Conservation (phyloP, 768 basidiomycete species). For the Boletus rubropictus region DNA sequence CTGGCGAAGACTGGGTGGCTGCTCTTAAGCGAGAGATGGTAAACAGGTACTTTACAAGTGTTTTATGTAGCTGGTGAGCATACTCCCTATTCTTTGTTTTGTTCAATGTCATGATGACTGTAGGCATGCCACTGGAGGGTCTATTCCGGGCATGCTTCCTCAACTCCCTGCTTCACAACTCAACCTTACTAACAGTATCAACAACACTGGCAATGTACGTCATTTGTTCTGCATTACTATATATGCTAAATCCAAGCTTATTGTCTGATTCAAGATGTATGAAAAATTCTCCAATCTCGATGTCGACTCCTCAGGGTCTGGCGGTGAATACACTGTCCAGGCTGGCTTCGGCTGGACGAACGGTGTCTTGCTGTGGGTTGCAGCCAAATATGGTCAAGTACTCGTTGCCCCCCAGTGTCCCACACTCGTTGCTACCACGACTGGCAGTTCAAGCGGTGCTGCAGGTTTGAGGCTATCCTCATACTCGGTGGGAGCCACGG, state of each 20-base stretch:
- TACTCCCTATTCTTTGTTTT: background rate
- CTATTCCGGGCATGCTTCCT: conserved; percentile 63
- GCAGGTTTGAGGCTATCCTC: background rate
- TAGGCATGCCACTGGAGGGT: conserved; percentile 86
- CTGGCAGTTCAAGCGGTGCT: conserved; percentile 5
- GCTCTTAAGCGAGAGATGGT: conserved; percentile 66
- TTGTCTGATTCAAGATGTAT: conserved; percentile 54
- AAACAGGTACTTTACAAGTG: conserved; percentile 78
- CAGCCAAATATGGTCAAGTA: conserved; percentile 55
- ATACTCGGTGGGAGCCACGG: background rate
- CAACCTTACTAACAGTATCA: conserved; percentile 58
- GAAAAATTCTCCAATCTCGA: conserved; percentile 82
- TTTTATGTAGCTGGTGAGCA: conserved; percentile 81
- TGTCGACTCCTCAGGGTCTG: conserved; percentile 70
- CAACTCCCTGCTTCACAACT: conserved; percentile 65
- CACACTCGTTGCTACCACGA: conserved; percentile 21
- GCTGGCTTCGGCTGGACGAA: conserved; percentile 90
- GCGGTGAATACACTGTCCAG: conserved; percentile 88
- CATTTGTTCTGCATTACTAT: background rate
- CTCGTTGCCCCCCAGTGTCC: conserved; percentile 66
- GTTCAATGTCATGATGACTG: background rate
- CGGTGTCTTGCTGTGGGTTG: conserved; percentile 71
- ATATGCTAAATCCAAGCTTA: background rate
- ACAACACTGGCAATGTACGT: conserved; percentile 71
- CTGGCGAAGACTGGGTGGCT: conserved; percentile 60